Base-by-base conservation (phyloP, 228 moss, liverwort and hornwort genomes). In the Sphagnum fallax region DNA sequence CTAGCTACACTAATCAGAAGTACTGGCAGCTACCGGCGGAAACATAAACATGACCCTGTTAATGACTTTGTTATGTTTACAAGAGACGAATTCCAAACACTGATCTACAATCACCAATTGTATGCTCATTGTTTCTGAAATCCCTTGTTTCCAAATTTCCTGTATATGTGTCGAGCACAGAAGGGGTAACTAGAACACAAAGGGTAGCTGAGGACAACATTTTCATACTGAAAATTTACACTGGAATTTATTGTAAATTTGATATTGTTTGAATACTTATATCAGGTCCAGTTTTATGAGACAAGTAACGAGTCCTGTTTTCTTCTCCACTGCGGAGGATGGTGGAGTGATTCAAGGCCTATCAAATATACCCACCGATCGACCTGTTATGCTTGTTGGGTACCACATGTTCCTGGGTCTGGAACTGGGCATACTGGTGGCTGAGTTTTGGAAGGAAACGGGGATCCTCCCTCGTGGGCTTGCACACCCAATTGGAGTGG, bases 331-430 rank as follows among this genome's bases (percentile, higher is more conserved):
- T 0, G 71, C 47, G 4, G 80, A 81, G 18, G 60, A n/a, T 48
- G 91, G 93, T 16, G 71, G 55, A 52, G 71, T 97, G 4, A 72
- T 78, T 53, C 85, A 69, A 57, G 93, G 93, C 5, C 67, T 97
- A 4, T 84, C 88, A 10, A 69, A 84, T 63, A 76, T 91, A 52
- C 87, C 90, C 16, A 77, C 80, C 11, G 85, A 87, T 1, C 78
- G 83, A 61, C 97, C 97, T 0, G 68, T 97, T 63, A 7, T 97
- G n/a, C 88, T 97, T 64, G 97, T 97, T 5, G 84, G 97, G 67
- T 91, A 97, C 63, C 97, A 97, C 68, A 88, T 84, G 58, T 83
- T 83, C 65, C 83, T 91, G 64, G 97, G 90, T 49, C 77, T 97
- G 63, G 97, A 97, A 67, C 79, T 90, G 52, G 68, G 76, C 52